Evolutionary conservation across 345 rosid species (phyloP).

Genomic region (Heritiera littoralis): DNA sequence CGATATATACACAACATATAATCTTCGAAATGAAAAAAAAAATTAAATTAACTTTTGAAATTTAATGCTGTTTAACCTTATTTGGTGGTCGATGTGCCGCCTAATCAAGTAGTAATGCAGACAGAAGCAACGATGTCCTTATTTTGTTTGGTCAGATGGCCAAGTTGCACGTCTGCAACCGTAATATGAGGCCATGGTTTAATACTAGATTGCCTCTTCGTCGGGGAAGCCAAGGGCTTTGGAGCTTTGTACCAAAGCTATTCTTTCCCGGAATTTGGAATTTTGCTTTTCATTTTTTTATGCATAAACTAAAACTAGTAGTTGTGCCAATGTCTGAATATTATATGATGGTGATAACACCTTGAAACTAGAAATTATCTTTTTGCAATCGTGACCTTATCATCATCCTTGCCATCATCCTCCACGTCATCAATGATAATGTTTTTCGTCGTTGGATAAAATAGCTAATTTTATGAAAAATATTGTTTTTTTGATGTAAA

Average conservation of each 20-base stretch:
- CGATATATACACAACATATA: not conserved
- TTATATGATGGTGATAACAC: not conserved
- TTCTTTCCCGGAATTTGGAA: not conserved
- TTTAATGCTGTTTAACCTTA: constrained; percentile 29
- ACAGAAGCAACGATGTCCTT: not conserved
- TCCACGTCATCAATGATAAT: not conserved
- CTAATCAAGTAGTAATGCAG: constrained; percentile 20
- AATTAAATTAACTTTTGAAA: not conserved
- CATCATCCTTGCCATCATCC: not conserved
- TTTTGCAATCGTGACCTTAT: not conserved
- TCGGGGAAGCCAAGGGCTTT: constrained; percentile 32
- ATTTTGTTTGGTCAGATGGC: not conserved
- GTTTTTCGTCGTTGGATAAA: not conserved
- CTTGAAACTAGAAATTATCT: not conserved
- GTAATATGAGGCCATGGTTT: constrained; percentile 17
- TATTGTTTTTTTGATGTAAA: not conserved
- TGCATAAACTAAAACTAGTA: not conserved
- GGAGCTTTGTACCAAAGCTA: constrained; percentile 18
- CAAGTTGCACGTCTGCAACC: not conserved
- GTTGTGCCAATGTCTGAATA: not conserved
- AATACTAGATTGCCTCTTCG: constrained; percentile 29
- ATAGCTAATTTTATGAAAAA: not conserved
- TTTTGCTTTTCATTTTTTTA: not conserved
- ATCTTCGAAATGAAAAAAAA: not conserved
- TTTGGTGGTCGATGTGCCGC: constrained; percentile 13